Conservation (phyloP, 805 yeast species). For the Metschnikowia similis region DNA sequence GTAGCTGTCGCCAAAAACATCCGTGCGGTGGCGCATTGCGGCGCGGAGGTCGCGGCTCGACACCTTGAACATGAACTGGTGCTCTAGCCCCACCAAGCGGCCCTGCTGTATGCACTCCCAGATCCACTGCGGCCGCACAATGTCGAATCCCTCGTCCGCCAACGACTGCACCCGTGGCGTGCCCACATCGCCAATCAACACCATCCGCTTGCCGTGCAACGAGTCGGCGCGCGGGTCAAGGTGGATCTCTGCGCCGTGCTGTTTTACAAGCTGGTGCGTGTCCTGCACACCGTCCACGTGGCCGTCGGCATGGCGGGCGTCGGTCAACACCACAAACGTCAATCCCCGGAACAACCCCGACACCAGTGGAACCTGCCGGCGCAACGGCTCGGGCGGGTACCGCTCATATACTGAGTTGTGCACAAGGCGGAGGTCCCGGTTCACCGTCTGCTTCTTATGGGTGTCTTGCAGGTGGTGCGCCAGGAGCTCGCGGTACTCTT, state of each 20-base stretch:
- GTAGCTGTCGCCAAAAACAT: slow-evolving; percentile 62
- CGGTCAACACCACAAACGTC: slow-evolving; percentile 52
- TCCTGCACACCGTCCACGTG: slow-evolving; percentile 29
- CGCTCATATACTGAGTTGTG: slow-evolving; percentile 15
- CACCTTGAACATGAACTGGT: slow-evolving; percentile 49
- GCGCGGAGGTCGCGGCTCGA: slow-evolving; percentile 19
- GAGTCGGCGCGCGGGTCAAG: slow-evolving; percentile 14
- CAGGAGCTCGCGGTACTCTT: slow-evolving; percentile 46
- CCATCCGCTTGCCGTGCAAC: slow-evolving; percentile 8
- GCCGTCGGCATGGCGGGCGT: slow-evolving; percentile 28
- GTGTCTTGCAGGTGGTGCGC: slow-evolving; percentile 21
- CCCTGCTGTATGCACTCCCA: slow-evolving; percentile 53
- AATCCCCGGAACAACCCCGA: slow-evolving; percentile 39
- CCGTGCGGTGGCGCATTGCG: slow-evolving; percentile 38
- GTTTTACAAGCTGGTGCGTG: slow-evolving; percentile 34
- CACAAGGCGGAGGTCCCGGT: slow-evolving; percentile 21
- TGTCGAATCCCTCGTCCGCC: slow-evolving; percentile 46
- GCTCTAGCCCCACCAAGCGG: slow-evolving; percentile 52
- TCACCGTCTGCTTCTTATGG: slow-evolving; percentile 27
- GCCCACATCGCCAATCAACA: slow-evolving; percentile 24
- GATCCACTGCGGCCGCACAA: slow-evolving; percentile 69
- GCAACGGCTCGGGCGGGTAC: slow-evolving; percentile 6
- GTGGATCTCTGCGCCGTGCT: slow-evolving; percentile 49
- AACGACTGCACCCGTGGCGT: slow-evolving; percentile 27
- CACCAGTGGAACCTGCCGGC: slow-evolving; percentile 13